Evolutionary conservation across 352 stramenopile genomes (phyloP), one percentile per base, ranked within the genome.

Genomic region (Phytophthora sp.): DNA sequence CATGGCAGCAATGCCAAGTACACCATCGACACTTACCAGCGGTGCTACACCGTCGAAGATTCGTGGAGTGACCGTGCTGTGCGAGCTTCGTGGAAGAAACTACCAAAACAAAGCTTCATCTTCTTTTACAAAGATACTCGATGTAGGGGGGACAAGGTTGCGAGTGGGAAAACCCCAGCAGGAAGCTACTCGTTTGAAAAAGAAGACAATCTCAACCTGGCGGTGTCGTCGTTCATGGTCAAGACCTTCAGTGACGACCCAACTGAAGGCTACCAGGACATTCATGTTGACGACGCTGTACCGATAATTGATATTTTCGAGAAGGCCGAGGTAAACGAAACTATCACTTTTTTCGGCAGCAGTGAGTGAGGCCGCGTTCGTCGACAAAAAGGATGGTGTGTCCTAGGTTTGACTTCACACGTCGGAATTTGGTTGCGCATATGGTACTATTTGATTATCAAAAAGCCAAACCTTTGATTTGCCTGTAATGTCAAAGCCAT

Each of bases 211-310:
- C 54, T 70, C 26, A 45, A 65, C 20, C 20, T 45, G 2, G 15
- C 42, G 3, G 46, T 70, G 39, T 65, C 62, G 32, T 65, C 62
- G 0, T 64, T 70, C 41, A 61, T 70, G 46, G 54, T 70, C 30
- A 34, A 53, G 21, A 35, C 54, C n/a, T 10, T 17, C 20, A 56
- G 31, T 21, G 43, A 46, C 5, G 13, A 65, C 9, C 54, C 54
- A 15, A 55, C 28, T 9, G 15, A 27, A 11, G 54, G 62, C 23
- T 5, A 56, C 20, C 39, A 48, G 17, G 37, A 53, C 12, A 60
- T 69, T 42, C 17, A 54, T 9, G 42, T 26, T 15, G 54, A 64
- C 20, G 15, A 49, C 20, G 46, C 53, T 4, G 61, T 12, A 5
- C 26, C 31, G 11, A 38, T 64, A 3, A 27, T 38, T 5, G 18